These are phyloP conservation scores for Cladophialophora psammophila DNA, from an alignment of 2,329 filamentous ascomycete genomes.

Conservation along the genomic window DNA sequence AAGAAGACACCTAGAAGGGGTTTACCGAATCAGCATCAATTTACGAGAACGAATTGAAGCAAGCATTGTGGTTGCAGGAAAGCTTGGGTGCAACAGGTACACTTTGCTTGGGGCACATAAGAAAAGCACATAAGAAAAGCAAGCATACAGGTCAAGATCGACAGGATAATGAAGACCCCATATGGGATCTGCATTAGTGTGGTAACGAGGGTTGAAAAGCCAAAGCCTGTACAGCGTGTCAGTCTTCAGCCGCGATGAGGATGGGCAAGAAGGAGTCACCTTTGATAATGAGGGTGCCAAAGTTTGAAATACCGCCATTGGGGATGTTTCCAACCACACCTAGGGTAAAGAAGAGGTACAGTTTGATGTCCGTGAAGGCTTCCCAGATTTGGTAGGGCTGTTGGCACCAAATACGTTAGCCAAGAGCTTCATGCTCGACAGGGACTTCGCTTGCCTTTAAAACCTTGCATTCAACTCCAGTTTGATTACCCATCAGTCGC, in stretches of 20 bases:
- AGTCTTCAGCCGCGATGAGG: background rate
- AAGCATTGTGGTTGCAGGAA: background rate
- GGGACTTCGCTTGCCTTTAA: slow-evolving; percentile 50
- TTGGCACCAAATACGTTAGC: background rate
- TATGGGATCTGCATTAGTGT: slow-evolving; percentile 50
- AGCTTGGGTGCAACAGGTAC: no score
- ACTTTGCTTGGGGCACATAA: no score
- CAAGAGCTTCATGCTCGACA: background rate
- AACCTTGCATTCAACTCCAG: slow-evolving; percentile 64
- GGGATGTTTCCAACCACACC: slow-evolving; percentile 59
- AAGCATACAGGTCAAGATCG: slow-evolving; percentile 53
- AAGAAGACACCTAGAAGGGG: slow-evolving; percentile 48
- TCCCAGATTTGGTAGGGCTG: slow-evolving; percentile 61
- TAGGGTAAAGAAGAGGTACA: slow-evolving; percentile 64
- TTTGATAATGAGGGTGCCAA: slow-evolving; percentile 64
- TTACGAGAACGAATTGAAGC: background rate
- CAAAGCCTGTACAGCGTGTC: slow-evolving; percentile 45
- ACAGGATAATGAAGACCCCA: slow-evolving; percentile 58
- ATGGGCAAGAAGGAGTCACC: slow-evolving; percentile 16
- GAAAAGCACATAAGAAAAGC: background rate
- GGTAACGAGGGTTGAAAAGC: slow-evolving; percentile 47
- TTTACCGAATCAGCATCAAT: background rate
- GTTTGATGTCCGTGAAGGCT: slow-evolving; percentile 65
- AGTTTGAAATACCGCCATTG: slow-evolving; percentile 67
- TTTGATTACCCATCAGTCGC: slow-evolving; percentile 64